phyloP scores from a whole-genome alignment of 305 asterid genomes.

The Fraxinus angustifolia region DNA sequence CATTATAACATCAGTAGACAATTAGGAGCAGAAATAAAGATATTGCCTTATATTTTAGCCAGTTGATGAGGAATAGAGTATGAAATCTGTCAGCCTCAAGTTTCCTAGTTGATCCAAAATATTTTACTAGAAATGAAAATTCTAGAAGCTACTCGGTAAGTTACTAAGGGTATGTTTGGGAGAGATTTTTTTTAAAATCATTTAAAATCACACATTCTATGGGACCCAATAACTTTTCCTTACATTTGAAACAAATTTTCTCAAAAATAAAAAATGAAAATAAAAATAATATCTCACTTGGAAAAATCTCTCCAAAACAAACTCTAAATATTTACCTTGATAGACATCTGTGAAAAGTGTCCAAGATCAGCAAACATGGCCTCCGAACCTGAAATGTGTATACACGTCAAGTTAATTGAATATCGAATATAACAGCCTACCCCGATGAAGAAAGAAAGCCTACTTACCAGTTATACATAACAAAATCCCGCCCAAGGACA shows the following conservation, averaged over 20 bases:
- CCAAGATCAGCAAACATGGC: constrained; percentile 99
- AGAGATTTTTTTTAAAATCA: neutral
- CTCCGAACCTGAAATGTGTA: constrained; percentile 61
- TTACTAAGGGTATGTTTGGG: neutral
- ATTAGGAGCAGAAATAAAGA: neutral
- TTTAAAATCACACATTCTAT: neutral
- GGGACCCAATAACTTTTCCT: neutral
- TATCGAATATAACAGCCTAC: neutral
- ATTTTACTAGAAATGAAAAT: neutral
- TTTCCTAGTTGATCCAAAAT: neutral
- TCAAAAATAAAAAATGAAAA: too few relatives aligned
- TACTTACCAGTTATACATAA: constrained; percentile 72
- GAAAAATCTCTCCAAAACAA: neutral
- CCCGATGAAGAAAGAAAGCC: neutral
- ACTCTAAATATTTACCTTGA: constrained; percentile 47
- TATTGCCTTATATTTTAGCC: neutral
- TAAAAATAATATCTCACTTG: too few relatives aligned
- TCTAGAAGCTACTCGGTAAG: neutral
- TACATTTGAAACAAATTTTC: neutral
- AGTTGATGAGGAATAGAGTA: neutral
- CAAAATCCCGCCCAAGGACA: constrained; percentile 89
- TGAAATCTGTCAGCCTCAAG: neutral
- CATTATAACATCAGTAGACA: neutral
- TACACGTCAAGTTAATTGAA: neutral
- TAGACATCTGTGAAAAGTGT: constrained; percentile 85